Conservation (phyloP, 805 yeast species). For the Millerozyma miso region DNA sequence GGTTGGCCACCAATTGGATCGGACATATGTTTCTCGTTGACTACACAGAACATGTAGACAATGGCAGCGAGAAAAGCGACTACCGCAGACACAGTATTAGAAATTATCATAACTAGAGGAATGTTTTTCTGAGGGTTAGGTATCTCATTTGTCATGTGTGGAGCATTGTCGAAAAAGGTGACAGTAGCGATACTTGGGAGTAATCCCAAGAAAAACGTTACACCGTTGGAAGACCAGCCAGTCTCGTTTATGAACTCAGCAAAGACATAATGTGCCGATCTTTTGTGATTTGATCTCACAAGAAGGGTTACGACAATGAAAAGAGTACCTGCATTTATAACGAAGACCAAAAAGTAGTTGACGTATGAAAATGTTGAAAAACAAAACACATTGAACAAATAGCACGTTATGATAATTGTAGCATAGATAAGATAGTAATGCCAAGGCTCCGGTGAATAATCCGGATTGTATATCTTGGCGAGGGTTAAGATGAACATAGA, state of each 20-base stretch:
- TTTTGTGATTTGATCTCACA: constrained; percentile 16
- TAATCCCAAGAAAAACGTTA: constrained; percentile 22
- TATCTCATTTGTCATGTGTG: constrained; percentile 33
- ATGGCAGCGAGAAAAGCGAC: constrained; percentile 29
- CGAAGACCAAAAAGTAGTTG: constrained; percentile 14
- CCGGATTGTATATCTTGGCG: constrained; percentile 14
- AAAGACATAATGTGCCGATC: constrained; percentile 17
- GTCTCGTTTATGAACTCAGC: constrained; percentile 18
- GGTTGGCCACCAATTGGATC: constrained; percentile 21
- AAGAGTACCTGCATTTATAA: constrained; percentile 19
- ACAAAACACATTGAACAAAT: constrained; percentile 10
- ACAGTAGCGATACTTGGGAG: constrained; percentile 24
- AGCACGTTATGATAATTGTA: constrained; percentile 9
- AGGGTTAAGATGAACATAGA: constrained; percentile 14
- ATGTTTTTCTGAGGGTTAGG: constrained; percentile 23
- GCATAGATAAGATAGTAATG: constrained; percentile 15
- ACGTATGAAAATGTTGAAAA: constrained; percentile 12
- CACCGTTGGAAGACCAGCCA: constrained; percentile 23
- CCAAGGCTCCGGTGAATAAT: constrained; percentile 13
- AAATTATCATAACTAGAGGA: constrained; percentile 29
- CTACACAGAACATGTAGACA: constrained; percentile 23
- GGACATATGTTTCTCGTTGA: constrained; percentile 10
- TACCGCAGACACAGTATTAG: constrained; percentile 20
- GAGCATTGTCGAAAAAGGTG: constrained; percentile 29
- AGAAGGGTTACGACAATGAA: constrained; percentile 17